Evolutionary conservation across 306 rosid species (phyloP).

Genomic region (Fragaria ananassa): DNA sequence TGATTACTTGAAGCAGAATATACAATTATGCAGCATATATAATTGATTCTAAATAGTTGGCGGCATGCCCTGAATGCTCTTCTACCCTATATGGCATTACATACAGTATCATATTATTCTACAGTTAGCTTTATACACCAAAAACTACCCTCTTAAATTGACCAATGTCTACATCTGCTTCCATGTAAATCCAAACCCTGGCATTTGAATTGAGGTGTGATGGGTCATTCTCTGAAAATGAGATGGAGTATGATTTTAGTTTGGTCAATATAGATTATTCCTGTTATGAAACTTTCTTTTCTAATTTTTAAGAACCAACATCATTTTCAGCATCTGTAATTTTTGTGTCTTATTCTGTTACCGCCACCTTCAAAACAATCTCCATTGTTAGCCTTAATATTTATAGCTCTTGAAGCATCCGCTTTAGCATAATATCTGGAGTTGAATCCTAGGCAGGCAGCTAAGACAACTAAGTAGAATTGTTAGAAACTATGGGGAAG

Average conservation of each 20-base stretch:
- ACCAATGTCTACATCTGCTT: conserved; percentile 40
- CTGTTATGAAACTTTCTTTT: background rate
- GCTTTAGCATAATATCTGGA: conserved; percentile 31
- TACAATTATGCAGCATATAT: conserved; percentile 14
- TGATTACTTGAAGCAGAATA: conserved; percentile 5
- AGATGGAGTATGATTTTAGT: background rate
- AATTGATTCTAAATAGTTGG: conserved; percentile 33
- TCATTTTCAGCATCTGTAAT: conserved; percentile 53
- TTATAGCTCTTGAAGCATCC: conserved; percentile 50
- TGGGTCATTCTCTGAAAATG: conserved; percentile 9
- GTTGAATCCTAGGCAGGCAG: conserved; percentile 42
- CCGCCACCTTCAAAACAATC: conserved; percentile 23
- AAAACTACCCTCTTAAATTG: conserved; percentile 39
- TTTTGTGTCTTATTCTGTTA: conserved; percentile 21
- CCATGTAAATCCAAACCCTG: conserved; percentile 36
- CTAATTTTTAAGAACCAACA: conserved; percentile 22
- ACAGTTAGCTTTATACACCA: conserved; percentile 15
- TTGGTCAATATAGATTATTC: conserved; percentile 5
- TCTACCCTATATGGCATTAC: conserved; percentile 23
- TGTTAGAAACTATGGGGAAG: conserved; percentile 34
- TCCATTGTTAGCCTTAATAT: conserved; percentile 26
- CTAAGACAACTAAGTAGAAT: conserved; percentile 38
- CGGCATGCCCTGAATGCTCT: conserved; percentile 63
- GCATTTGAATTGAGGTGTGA: conserved; percentile 30
- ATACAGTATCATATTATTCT: conserved; percentile 8